Base-by-base conservation (phyloP, 2,329 filamentous ascomycete species). In the Diaporthe nobilis region DNA sequence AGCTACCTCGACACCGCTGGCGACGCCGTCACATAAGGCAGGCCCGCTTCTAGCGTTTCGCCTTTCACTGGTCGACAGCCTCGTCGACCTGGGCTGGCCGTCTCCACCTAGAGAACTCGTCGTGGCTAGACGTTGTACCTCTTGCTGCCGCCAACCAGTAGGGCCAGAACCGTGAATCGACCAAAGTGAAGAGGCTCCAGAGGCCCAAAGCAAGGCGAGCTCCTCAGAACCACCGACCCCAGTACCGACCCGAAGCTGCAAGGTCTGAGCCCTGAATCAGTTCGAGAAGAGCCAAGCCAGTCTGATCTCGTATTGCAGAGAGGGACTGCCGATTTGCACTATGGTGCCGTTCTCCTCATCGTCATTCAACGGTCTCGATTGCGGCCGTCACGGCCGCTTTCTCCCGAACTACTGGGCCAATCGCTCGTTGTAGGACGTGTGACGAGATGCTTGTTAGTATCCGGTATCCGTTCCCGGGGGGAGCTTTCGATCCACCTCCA, bases 151-250 rank as follows among this genome's bases (percentile, higher is more conserved):
- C 28, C 31, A 53, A 25, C n/a, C 34, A 42, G 49, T 28, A 25
- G 47, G 42, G n/a, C 28, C 34, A 42, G 47, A 15, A 25, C n/a
- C 49, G 49, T 31, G 65, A 42, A 22, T 25, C 6, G 20, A 25
- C 31, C 17, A 61, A 42, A n/a, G 12, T 42, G 6, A 42, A n/a
- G n/a, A 42, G n/a, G 4, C 15, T 31, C 31, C 31, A 25, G 47
- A 47, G 65, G n/a, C 10, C 31, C 49, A 55, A 42, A 55, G 47
- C 49, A 34, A 70, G 65, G 34, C 65, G 49, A 53, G 31, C 65
- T 22, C n/a, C 15, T 31, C n/a, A 53, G 49, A 42, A 25, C 9
- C 34, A 31, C 31, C 12, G n/a, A 28, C n/a, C 20, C 22, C 12
- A 20, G 12, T 28, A 28, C 47, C 34, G 47, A 49, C n/a, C 49